Percentiles rank a stretch among this genome's conserved stretches.
Conservation (phyloP, 108 stramenopile genomes). For the Conticribra weissflogii region DNA sequence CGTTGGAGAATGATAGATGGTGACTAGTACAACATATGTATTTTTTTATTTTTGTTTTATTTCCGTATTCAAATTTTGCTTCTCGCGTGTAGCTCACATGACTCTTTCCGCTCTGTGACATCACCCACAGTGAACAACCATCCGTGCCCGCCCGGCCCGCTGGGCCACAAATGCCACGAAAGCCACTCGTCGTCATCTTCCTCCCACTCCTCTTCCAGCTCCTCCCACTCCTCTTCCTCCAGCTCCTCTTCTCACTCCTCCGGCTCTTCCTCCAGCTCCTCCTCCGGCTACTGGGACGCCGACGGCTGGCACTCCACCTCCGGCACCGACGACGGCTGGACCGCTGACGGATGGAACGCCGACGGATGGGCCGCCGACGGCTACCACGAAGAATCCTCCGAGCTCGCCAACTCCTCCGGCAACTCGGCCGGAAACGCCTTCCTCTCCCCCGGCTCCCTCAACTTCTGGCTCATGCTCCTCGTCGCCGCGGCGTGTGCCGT, state of each 20-base stretch:
- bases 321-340: not conserved
- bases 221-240: not conserved
- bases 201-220: not conserved
- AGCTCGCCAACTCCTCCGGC: not conserved
- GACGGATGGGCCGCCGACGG: slow-evolving; percentile 1
- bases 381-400: not conserved
- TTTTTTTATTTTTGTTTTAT: too few relatives aligned
- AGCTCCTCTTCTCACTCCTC: not conserved
- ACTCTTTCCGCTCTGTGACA: too few relatives aligned
- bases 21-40: not conserved
- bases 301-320: not conserved
- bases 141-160: not conserved
- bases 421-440: not conserved
- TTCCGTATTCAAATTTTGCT: too few relatives aligned
- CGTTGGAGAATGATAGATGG: too few relatives aligned
- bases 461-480: slow-evolving; percentile 36
- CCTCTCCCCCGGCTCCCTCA: slow-evolving; percentile 16
- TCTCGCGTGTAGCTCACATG: too few relatives aligned
- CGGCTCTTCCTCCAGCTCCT: not conserved
- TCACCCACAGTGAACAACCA: not conserved
- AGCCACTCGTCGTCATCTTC: not conserved
- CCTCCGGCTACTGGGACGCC: not conserved
- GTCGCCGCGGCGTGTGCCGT: slow-evolving; percentile 35
- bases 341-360: not conserved
- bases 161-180: not conserved